Percentiles rank a stretch among this genome's conserved stretches.
phyloP scores from a whole-genome alignment of 106 monocot species.

The Ottelia alismoides region DNA sequence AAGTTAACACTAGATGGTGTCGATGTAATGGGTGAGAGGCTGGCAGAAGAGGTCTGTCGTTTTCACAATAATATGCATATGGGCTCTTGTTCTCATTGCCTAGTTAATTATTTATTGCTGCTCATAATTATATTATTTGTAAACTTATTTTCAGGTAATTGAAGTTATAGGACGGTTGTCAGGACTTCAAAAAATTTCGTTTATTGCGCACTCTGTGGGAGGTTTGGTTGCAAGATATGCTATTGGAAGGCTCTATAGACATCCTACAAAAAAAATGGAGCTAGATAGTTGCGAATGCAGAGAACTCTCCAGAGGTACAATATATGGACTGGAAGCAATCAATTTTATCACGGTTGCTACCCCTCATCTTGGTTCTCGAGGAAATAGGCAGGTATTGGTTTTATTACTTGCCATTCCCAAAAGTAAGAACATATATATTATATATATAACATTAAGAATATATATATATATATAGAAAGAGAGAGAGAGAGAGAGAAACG shows the following conservation, averaged over 20 bases:
- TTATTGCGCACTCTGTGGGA: conserved; percentile 85
- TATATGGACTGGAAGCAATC: conserved; percentile 68
- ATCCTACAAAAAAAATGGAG: conserved; percentile 8
- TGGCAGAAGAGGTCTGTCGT: conserved; percentile 52
- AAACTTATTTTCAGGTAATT: too few species aligned
- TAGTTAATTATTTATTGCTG: background rate
- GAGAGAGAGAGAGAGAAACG: too few species aligned
- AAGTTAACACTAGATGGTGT: conserved; percentile 77
- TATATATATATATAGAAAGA: too few species aligned
- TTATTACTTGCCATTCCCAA: too few species aligned
- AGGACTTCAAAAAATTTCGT: conserved; percentile 58
- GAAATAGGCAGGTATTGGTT: conserved; percentile 87
- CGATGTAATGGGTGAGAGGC: conserved; percentile 83
- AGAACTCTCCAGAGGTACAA: conserved; percentile 25
- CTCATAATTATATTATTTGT: too few species aligned
- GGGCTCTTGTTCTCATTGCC: background rate
- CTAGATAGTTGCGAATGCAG: background rate
- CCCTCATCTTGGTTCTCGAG: conserved; percentile 90
- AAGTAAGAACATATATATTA: too few species aligned
- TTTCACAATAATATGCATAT: background rate
- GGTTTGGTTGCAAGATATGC: conserved; percentile 92
- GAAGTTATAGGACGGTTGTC: conserved; percentile 41
- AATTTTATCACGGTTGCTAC: conserved; percentile 92
- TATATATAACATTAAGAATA: too few species aligned
- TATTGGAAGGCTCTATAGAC: conserved; percentile 34